Evolutionary conservation across 192 early-diverging fungal species (phyloP).

Genomic region (Mortierella alpina): DNA sequence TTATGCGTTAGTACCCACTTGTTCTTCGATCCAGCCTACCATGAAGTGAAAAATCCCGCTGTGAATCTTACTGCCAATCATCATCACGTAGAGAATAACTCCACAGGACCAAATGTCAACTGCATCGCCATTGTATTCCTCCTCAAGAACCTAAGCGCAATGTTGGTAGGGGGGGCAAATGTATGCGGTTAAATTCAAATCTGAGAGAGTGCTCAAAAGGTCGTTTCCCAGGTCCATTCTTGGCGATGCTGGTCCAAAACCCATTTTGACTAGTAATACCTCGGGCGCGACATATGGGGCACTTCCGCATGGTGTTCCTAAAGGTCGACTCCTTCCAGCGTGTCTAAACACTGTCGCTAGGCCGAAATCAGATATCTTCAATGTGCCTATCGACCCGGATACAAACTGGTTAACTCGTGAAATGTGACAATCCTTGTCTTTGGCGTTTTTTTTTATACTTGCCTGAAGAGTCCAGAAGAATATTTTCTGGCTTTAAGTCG

Average conservation of each 20-base stretch:
- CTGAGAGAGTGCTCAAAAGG: too few species aligned
- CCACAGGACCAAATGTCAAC: conserved; percentile 81
- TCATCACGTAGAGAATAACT: conserved; percentile 75
- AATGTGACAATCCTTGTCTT: background rate
- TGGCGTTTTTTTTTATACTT: background rate
- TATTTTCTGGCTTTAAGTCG: conserved; percentile 84
- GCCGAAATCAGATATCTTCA: conserved; percentile 82
- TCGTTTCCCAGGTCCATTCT: too few species aligned
- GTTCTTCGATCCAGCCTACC: background rate
- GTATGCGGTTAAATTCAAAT: too few species aligned
- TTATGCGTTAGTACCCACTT: background rate
- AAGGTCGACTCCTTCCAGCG: conserved; percentile 61
- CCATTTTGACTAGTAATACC: conserved; percentile 6
- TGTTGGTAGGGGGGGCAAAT: too few species aligned
- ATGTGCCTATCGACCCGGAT: conserved; percentile 71
- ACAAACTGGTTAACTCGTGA: background rate
- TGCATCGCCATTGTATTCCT: conserved; percentile 67
- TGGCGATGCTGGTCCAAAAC: too few species aligned
- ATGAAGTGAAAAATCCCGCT: background rate
- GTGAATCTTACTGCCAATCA: conserved; percentile 69
- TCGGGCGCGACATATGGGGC: conserved; percentile 78
- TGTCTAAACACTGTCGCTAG: conserved; percentile 73
- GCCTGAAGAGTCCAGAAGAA: conserved; percentile 53
- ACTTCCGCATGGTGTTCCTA: conserved; percentile 78
- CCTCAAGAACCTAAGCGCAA: conserved; percentile 57